Evolutionary conservation across 2,329 filamentous ascomycete species (phyloP).

Genomic region (Rosellinia necatrix): DNA sequence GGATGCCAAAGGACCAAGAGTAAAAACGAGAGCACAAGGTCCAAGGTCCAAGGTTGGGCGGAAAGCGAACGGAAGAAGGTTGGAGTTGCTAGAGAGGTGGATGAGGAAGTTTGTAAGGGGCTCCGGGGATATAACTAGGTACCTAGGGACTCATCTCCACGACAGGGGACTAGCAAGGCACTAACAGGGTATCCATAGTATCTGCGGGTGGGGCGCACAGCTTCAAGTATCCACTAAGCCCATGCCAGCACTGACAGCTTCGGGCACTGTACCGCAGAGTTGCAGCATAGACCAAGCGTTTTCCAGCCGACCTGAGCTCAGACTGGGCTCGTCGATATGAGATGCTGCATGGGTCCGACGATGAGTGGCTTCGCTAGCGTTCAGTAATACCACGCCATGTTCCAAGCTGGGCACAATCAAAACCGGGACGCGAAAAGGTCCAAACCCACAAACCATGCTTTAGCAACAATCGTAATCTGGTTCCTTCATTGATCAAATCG

Average conservation of each 20-base stretch:
- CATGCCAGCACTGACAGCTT: neutral
- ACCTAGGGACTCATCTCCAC: no score
- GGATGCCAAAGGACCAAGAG: constrained; percentile 17
- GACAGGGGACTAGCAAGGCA: no score
- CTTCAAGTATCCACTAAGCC: no score
- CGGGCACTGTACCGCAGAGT: constrained; percentile 15
- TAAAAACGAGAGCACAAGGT: constrained; percentile 23
- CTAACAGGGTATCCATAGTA: no score
- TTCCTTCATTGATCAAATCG: constrained; percentile 4
- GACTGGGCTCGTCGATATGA: neutral
- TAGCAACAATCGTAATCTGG: neutral
- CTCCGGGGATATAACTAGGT: constrained; percentile 17
- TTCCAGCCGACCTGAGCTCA: neutral
- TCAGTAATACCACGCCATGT: constrained; percentile 13
- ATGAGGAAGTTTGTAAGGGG: constrained; percentile 17
- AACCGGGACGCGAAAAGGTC: neutral
- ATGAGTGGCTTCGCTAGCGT: constrained; percentile 17
- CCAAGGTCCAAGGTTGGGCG: constrained; percentile 15
- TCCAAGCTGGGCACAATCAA: constrained; percentile 11
- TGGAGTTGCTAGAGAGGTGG: constrained; percentile 7
- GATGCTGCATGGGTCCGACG: constrained; percentile 1
- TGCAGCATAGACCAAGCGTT: neutral
- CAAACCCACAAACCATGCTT: constrained; percentile 11
- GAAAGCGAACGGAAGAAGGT: constrained; percentile 22
- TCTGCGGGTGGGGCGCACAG: no score